Percentiles rank a stretch among this genome's conserved stretches.
Evolutionary conservation across 1,284 basidiomycete species (phyloP).

Genomic region (Erythrobasidium hasegawianum): DNA sequence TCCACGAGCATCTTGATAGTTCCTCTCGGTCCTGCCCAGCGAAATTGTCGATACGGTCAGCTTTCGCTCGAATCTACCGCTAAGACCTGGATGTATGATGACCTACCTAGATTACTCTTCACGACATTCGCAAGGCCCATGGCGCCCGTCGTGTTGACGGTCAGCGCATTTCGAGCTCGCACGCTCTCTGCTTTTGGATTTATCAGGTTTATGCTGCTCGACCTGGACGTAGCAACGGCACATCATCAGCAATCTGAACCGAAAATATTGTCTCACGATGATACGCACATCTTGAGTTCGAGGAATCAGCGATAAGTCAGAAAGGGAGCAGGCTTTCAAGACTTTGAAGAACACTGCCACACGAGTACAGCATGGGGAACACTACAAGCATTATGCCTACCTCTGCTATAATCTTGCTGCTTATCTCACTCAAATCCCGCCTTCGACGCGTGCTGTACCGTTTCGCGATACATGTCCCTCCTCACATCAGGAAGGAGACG

Average conservation of each 20-base stretch:
- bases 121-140: slow-evolving; percentile 97
- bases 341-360: no score
- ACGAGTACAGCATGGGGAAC: no score
- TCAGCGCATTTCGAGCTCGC: slow-evolving; percentile 82
- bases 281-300: no score
- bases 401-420: no score
- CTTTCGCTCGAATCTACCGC: slow-evolving; percentile 32
- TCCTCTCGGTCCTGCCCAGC: slow-evolving; percentile 71
- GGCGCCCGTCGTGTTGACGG: slow-evolving; percentile 88
- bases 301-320: no score
- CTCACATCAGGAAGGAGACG: no score
- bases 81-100: slow-evolving; percentile 36
- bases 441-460: no score
- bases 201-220: slow-evolving; percentile 29
- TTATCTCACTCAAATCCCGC: no score
- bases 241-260: background rate
- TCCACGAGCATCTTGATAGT: slow-evolving; percentile 99
- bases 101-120: slow-evolving; percentile 88
- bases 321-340: no score
- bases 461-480: no score
- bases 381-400: no score
- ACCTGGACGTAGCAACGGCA: slow-evolving; percentile 15
- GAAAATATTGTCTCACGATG: no score
- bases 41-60: slow-evolving; percentile 9
- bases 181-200: slow-evolving; percentile 74